Evolutionary conservation across 2,329 filamentous ascomycete species (phyloP), one percentile per base, ranked within the genome.

Genomic region (Colletotrichum sojae): DNA sequence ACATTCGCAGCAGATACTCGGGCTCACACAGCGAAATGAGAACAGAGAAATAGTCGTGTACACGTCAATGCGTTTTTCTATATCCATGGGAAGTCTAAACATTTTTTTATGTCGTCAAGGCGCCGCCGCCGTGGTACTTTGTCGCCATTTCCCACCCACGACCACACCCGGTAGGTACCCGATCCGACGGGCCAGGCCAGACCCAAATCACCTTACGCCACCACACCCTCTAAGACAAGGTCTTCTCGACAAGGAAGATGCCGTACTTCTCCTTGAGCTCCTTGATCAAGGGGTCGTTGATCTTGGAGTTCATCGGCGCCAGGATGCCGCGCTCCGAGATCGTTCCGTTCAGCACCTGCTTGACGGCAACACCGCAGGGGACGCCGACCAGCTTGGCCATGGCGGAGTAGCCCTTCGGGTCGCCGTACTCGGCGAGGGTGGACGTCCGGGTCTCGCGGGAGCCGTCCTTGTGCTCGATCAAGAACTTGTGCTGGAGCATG

Each of bases 381-480:
- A 94, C 86, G 77, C 93, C 93, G 63, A 97, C 94, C 51, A 94
- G 82, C 81, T 91, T 92, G 53, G 93, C 93, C 94, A 97, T 97
- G 73, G 92, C 90, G 4, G 88, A 91, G 84, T 95, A 97, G 40
- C 92, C 92, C 73, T 89, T 87, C 67, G 92, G 91, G 76, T 90
- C 90, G 78, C 94, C 94, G 81, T 97, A 95, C 79, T 97, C 94
- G 77, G 85, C 87, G 16, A 98, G 88, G 1, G 94, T 97, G 49
- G 91, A 94, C 25, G 93, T 95, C 72, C 91, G 86, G 52, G 90
- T 94, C 84, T 97, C 90, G 79, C 88, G 89, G 78, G 83, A 88
- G 76, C 94, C 94, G 78, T 96, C 92, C 82, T 91, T 90, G 82
- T 92, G 85, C 86, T 96, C 92, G 73, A 97, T 93, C 78, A 91